Base-by-base conservation (phyloP, 2,329 filamentous ascomycete species). In the Xenosphaeropsis pyriputrescens region DNA sequence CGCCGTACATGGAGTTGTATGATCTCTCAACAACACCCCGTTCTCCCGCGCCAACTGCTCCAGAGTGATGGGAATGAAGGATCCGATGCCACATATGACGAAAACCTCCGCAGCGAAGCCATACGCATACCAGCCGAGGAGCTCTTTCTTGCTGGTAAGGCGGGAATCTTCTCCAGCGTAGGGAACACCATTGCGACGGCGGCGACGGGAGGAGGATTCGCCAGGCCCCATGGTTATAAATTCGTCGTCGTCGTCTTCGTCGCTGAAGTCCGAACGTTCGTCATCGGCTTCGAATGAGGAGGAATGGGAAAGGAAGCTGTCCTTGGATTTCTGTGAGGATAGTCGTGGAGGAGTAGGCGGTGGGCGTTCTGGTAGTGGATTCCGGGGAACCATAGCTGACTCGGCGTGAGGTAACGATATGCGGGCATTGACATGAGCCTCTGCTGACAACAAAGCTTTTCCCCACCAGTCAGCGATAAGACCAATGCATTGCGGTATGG, bases 41-140 rank as follows among this genome's bases (percentile, higher is more conserved):
- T 88, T 88, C 54, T 94, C 89, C 50, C 91, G 74, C 11, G 91
- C 88, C 38, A 98, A 74, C 46, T 91, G 88, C 58, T 98, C 91
- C 43, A 98, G 72, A 4, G 91, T 82, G 43, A 98, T 93, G 17
- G 91, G 91, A 44, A 98, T 88, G 60, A 98, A 98, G 30, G 85
- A 93, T 35, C 81, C 85, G 89, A 50, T 41, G 16, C 77, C 89
- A 58, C 91, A 96, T 40, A 96, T 84, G 13, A 93, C 85, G 57
- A 95, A 96, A 38, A 93, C 89, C 63, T 98, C 91, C 15, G 89
- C 86, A 17, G 91, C 91, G 68, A 93, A 96, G 32, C 83, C 83
- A 64, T 96, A 96, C 56, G 81, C 80, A 60, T 96, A 98, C 84
- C 93, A 98, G 49, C 89, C 91, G 30, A 77, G 67, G 42, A 96